phyloP scores from a whole-genome alignment of 805 yeast species.

The Schwanniomyces yamadae region DNA sequence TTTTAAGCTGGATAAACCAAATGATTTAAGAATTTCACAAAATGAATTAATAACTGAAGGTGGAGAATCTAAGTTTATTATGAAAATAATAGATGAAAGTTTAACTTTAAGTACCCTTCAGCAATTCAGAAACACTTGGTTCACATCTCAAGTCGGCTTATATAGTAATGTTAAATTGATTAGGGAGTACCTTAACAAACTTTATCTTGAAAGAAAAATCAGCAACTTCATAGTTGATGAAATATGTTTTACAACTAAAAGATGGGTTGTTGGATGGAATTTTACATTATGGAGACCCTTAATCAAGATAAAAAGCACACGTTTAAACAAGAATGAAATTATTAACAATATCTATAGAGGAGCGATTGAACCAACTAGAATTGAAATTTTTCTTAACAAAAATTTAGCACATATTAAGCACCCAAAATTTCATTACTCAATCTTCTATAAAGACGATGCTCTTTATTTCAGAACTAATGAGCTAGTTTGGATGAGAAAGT shows the following conservation, averaged over 20 bases:
- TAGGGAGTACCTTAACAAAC: slow-evolving; percentile 3
- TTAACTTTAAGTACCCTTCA: not conserved
- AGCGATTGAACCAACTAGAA: not conserved
- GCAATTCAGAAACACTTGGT: slow-evolving; percentile 14
- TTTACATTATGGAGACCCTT: slow-evolving; percentile 5
- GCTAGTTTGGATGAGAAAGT: slow-evolving; percentile 3
- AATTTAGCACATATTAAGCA: not conserved
- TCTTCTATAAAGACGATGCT: not conserved
- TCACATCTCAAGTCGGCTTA: slow-evolving; percentile 19
- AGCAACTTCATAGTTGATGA: slow-evolving; percentile 7
- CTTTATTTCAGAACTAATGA: slow-evolving; percentile 1
- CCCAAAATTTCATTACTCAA: not conserved
- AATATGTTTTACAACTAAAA: slow-evolving; percentile 10
- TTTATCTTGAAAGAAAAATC: not conserved
- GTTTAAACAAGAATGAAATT: slow-evolving; percentile 3
- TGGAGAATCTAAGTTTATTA: slow-evolving; percentile 17
- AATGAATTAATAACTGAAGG: slow-evolving; percentile 14
- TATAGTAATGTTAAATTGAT: slow-evolving; percentile 9
- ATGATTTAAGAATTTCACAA: slow-evolving; percentile 8
- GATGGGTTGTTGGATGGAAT: slow-evolving; percentile 22
- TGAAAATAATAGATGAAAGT: slow-evolving; percentile 12
- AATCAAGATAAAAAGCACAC: not conserved
- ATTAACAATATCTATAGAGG: not conserved
- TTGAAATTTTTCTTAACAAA: not conserved
- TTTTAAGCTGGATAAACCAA: slow-evolving; percentile 7